phyloP scores from a whole-genome alignment of 257 asterid genomes.

The Gynochthodes officinalis region DNA sequence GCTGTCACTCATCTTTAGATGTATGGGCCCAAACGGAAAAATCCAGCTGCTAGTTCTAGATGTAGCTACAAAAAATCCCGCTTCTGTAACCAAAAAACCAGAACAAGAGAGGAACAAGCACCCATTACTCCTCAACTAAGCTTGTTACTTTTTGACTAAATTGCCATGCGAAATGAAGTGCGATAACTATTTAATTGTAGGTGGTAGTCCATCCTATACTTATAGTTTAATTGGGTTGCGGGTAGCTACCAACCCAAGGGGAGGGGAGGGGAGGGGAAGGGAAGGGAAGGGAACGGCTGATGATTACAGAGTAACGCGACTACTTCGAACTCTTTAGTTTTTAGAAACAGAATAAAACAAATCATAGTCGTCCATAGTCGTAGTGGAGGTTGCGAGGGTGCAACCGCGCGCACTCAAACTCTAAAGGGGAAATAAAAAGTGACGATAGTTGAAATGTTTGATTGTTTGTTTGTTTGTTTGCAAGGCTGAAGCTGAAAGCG shows the following conservation, averaged over 20 bases:
- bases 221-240: neutral
- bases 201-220: neutral
- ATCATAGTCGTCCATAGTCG: too few relatives aligned
- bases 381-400: neutral
- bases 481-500: neutral
- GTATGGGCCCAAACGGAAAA: slow-evolving; percentile 12
- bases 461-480: slow-evolving; percentile 8
- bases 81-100: neutral
- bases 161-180: neutral
- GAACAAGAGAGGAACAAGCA: slow-evolving; percentile 16
- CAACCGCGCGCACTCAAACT: slow-evolving; percentile 17
- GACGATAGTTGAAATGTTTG: slow-evolving; percentile 10
- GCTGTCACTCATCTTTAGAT: slow-evolving; percentile 31
- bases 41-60: neutral
- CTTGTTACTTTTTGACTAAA: slow-evolving; percentile 6
- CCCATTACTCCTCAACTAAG: slow-evolving; percentile 28
- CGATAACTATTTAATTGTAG: too few relatives aligned
- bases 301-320: neutral
- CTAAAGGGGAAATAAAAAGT: slow-evolving; percentile 16
- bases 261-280: neutral
- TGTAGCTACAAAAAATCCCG: neutral
- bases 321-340: too few relatives aligned
- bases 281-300: neutral
- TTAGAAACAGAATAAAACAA: too few relatives aligned
- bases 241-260: too few relatives aligned